These are phyloP conservation scores for Exophiala lecanii-corni DNA, from an alignment of 2,329 filamentous ascomycete genomes.

Conservation along the genomic window DNA sequence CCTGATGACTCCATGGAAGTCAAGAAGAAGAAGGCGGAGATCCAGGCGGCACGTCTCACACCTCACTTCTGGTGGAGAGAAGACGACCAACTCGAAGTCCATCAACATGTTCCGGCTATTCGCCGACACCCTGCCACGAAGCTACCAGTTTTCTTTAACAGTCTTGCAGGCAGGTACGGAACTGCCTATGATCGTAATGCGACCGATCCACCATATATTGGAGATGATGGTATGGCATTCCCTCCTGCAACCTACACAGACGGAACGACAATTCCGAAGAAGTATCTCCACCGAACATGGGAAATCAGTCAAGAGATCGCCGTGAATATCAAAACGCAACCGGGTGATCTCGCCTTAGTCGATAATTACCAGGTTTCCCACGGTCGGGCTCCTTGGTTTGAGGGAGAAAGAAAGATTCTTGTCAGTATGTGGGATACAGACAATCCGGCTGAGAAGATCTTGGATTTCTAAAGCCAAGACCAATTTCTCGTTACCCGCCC, in stretches of 20 bases:
- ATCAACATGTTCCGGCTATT: conserved; percentile 2
- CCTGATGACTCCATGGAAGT: neutral
- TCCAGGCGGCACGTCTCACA: no score
- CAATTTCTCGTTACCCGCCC: no score
- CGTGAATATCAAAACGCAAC: neutral
- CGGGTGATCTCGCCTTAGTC: conserved; percentile 1
- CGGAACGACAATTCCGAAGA: neutral
- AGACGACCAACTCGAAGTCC: neutral
- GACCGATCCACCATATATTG: neutral
- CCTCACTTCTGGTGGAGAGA: no score
- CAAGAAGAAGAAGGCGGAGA: conserved; percentile 1
- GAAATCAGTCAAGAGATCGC: conserved; percentile 2
- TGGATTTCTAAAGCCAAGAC: no score
- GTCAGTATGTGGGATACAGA: no score
- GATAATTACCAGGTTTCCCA: conserved; percentile 4
- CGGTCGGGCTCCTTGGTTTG: conserved; percentile 1
- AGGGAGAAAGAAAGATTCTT: no score
- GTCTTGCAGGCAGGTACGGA: neutral
- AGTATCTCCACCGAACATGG: conserved; percentile 1
- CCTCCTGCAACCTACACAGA: neutral
- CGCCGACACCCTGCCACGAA: neutral
- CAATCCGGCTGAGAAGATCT: no score
- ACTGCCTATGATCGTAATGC: conserved; percentile 1
- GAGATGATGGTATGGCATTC: conserved; percentile 1
- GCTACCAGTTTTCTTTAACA: conserved; percentile 1